Evolutionary conservation across 768 basidiomycete genomes (phyloP).

Genomic region (Mycena galericulata): DNA sequence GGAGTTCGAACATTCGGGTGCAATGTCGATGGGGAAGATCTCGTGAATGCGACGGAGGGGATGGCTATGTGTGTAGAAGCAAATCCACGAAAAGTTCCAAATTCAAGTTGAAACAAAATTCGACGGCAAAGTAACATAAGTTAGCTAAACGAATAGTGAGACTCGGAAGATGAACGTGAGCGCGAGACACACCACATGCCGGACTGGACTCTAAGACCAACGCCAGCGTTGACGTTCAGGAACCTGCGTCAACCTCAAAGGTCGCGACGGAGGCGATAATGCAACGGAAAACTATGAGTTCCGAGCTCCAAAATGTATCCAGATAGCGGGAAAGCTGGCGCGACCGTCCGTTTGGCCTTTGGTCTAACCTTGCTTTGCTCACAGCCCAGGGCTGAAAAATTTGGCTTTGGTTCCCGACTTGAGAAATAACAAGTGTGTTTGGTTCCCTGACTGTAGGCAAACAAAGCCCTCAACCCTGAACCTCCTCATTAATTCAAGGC

Average conservation of each 20-base stretch:
- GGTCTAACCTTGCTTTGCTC: no score
- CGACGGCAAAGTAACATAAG: conserved; percentile 83
- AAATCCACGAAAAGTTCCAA: conserved; percentile 37
- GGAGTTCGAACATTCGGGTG: conserved; percentile 6
- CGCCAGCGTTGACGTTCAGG: conserved; percentile 10
- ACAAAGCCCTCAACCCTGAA: no score
- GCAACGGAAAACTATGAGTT: no score
- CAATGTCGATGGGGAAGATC: conserved; percentile 31
- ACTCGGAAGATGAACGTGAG: background rate
- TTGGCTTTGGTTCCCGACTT: conserved; percentile 1
- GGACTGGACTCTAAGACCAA: conserved; percentile 40
- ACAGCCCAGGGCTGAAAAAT: background rate
- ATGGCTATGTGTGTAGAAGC: conserved; percentile 35
- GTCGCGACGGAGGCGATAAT: background rate
- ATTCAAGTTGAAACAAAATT: conserved; percentile 62
- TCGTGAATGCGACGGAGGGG: conserved; percentile 29
- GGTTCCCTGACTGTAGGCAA: no score
- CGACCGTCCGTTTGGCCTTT: no score
- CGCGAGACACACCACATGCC: conserved; percentile 65
- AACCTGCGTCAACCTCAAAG: background rate
- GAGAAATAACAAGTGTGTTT: background rate
- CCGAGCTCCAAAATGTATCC: background rate
- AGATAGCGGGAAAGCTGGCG: no score
- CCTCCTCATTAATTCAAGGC: no score
- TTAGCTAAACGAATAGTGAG: conserved; percentile 54